Evolutionary conservation across 2,329 filamentous ascomycete genomes (phyloP), one percentile per base, ranked within the genome.

Genomic region (Massarina eburnea): DNA sequence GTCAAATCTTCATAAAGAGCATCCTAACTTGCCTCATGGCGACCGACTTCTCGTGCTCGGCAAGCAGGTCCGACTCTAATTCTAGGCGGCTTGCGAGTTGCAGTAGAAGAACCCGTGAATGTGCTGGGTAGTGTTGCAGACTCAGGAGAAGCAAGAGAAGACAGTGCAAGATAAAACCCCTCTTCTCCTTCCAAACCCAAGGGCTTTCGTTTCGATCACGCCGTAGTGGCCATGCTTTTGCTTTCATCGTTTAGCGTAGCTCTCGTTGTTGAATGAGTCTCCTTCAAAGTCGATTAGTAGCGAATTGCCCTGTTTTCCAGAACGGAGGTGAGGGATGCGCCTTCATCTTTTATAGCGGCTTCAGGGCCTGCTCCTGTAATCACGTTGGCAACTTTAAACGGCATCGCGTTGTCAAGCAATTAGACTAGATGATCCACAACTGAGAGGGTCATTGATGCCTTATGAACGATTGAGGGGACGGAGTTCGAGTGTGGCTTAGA

Each of bases 41-140:
- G 6, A 95, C 78, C 49, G 88, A 84, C 32, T 80, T 77, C 67
- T 97, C 90, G 48, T 91, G 82, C 32, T 84, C 77, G 12, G 82
- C 78, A 5, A 92, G 76, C 2, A 83, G 70, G 41, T 79, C 77
- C 18, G 83, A 68, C 0, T 86, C 80, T 12, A 95, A 70, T 19
- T 83, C 78, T 8, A 95, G 72, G 8, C 86, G 88, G 1, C 84
- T 85, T 1, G 85, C 76, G 30, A 91, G 63, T 54, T 85, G 79
- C n/a, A 89, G 71, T 43, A 95, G 76, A 21, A 94, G 72, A 2
- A 88, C 76, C 14, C 88, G 81, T 4, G 88, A 86, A 59, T 88
- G 84, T 3, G 87, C 81, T 37, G 78, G 80, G 66, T 92, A 95
- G 51, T 88, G 81, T 59, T 92, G 84, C 18, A 94, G 73, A 1